Percentiles rank a stretch among this genome's conserved stretches.
phyloP scores from a whole-genome alignment of 2,329 filamentous ascomycete genomes.

The Alternaria sp. region DNA sequence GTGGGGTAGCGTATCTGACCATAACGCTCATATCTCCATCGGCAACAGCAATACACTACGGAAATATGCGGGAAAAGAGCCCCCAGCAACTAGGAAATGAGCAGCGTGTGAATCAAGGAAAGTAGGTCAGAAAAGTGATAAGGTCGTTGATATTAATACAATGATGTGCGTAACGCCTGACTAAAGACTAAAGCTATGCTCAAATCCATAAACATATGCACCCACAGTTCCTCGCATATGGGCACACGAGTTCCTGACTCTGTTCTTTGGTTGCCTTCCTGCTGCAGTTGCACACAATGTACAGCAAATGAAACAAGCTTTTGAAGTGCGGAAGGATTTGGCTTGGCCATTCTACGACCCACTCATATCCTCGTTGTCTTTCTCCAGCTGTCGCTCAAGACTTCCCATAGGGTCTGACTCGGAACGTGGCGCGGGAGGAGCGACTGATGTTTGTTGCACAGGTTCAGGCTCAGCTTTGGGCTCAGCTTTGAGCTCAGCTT shows the following conservation, averaged over 20 bases:
- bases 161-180: constrained; percentile 9
- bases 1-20: constrained; percentile 7
- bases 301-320: not conserved
- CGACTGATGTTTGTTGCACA: constrained; percentile 16
- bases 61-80: not conserved
- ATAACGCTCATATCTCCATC: not conserved
- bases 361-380: constrained; percentile 36
- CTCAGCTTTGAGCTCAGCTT: constrained; percentile 3
- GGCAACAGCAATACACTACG: not conserved
- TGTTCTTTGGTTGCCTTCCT: not conserved
- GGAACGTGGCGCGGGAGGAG: constrained; percentile 32
- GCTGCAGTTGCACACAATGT: not conserved
- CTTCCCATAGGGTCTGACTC: constrained; percentile 59
- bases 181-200: not conserved
- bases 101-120: not conserved
- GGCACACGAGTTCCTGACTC: not conserved
- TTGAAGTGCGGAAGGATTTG: not conserved
- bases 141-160: constrained; percentile 17
- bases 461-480: constrained; percentile 2
- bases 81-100: not conserved
- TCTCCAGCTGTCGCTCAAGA: constrained; percentile 57
- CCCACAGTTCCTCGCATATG: not conserved
- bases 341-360: constrained; percentile 17
- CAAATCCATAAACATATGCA: not conserved
- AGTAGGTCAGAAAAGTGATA: not conserved